Base-by-base conservation (phyloP, 371 early-diverging fungal genomes). In the Dichotomocladium elegans region DNA sequence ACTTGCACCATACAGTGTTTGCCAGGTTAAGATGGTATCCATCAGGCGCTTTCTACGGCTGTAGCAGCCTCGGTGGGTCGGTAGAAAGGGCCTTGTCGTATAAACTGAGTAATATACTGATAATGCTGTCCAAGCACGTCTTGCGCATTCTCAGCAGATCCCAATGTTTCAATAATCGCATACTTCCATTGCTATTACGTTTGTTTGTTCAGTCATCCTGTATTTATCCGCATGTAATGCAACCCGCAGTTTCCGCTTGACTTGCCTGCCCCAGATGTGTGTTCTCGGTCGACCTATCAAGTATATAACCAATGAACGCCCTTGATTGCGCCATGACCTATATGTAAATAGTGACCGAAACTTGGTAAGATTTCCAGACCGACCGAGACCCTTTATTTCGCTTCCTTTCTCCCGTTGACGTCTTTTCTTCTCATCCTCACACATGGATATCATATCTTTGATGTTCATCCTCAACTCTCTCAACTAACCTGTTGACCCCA, bases 41-140 rank as follows among this genome's bases (percentile, higher is more conserved):
- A 19, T 48, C 69, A 77, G 19, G 33, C 70, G 37, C 55, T 73
- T 55, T 75, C 70, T 41, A 75, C 58, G 26, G 74, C 74, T 14
- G 65, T 70, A 31, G 51, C 48, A 17, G 68, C 55, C 24, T 68
- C 64, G 6, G 63, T 41, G 10, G 55, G 51, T 31, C 55, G 56
- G 37, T 65, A 71, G 49, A 58, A 67, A 28, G 74, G 66, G 14
- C 79, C 79, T 53, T 79, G 72, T 27, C 69, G 61, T 24, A 74
- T 37, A 62, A 72, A 79, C 11, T 51, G 52, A 27, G 45, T 60
- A 15, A 55, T 48, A 58, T 61, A 53, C 14, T 57, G 35, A 58
- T 74, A 66, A 29, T 67, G 51, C 5, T 53, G 28, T 19, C 60
- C 61, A 28, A 76, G 47, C 1, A 58, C 41, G 14, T 33, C 24